Evolutionary conservation across 768 basidiomycete species (phyloP).

Genomic region (Collybiopsis luxurians): DNA sequence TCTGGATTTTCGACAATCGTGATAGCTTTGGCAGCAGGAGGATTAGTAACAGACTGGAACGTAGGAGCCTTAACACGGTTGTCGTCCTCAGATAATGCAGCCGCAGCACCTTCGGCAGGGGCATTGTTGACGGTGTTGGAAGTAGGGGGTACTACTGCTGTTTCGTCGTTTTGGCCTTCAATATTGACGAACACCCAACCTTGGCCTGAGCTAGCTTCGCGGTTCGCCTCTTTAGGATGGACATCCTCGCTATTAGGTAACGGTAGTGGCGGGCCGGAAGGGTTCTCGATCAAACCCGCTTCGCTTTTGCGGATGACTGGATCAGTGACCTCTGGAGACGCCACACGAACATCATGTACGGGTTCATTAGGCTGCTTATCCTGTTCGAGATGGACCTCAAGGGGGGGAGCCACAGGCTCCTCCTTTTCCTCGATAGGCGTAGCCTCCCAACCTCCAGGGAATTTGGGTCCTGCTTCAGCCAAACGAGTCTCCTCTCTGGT

Average conservation of each 20-base stretch:
- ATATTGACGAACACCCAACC: constrained; percentile 71
- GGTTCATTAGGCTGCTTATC: constrained; percentile 29
- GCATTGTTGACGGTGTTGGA: constrained; percentile 10
- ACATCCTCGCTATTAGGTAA: constrained; percentile 8
- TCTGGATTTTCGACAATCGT: constrained; percentile 59
- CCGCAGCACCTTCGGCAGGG: neutral
- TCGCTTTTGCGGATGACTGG: constrained; percentile 53
- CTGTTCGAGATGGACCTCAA: constrained; percentile 22
- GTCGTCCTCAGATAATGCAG: constrained; percentile 11
- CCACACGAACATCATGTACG: constrained; percentile 52
- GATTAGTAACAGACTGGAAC: neutral
- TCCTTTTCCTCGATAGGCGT: constrained; percentile 49
- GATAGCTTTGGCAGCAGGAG: constrained; percentile 42
- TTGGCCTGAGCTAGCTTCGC: constrained; percentile 38
- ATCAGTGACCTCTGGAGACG: constrained; percentile 50
- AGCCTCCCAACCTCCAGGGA: constrained; percentile 57
- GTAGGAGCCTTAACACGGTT: constrained; percentile 35
- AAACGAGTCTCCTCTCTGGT: constrained; percentile 15
- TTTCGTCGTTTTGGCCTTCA: constrained; percentile 31
- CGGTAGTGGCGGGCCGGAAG: neutral
- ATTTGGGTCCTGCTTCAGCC: constrained; percentile 28
- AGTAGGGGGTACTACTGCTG: neutral
- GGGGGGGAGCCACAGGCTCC: neutral
- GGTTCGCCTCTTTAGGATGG: constrained; percentile 20
- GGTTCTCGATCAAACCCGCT: constrained; percentile 40